Percentiles rank a stretch among this genome's conserved stretches.
These are phyloP conservation scores for Venturia pyrina DNA, from an alignment of 2,329 filamentous ascomycete genomes.

Conservation along the genomic window DNA sequence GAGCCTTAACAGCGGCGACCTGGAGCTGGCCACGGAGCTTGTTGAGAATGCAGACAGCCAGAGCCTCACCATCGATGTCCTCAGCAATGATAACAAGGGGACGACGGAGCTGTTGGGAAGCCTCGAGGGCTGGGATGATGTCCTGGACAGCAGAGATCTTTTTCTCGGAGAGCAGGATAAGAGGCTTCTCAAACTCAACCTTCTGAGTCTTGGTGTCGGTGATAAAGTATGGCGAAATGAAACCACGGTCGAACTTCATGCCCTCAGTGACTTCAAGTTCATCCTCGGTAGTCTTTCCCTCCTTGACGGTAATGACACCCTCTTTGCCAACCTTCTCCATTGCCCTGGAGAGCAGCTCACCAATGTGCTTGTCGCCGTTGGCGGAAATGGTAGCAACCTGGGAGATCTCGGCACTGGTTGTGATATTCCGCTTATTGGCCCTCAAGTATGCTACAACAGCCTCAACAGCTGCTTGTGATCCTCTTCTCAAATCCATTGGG, in stretches of 20 bases:
- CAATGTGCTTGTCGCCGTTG: slow-evolving; percentile 93
- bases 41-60: slow-evolving; percentile 98
- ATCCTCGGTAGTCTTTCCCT: slow-evolving; percentile 96
- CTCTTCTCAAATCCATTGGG: slow-evolving; percentile 95
- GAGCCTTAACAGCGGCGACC: slow-evolving; percentile 96
- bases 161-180: slow-evolving; percentile 98
- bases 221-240: slow-evolving; percentile 99
- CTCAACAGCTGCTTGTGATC: slow-evolving; percentile 93
- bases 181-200: slow-evolving; percentile 98
- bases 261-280: slow-evolving; percentile 99
- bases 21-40: slow-evolving; percentile 99
- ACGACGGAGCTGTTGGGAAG: slow-evolving; percentile 87
- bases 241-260: slow-evolving; percentile 99
- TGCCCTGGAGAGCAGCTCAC: slow-evolving; percentile 88
- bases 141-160: slow-evolving; percentile 99
- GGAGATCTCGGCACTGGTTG: slow-evolving; percentile 90
- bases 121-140: slow-evolving; percentile 95
- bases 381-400: slow-evolving; percentile 98
- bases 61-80: slow-evolving; percentile 96
- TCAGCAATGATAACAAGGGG: slow-evolving; percentile 97
- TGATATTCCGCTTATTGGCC: slow-evolving; percentile 96
- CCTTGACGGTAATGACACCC: slow-evolving; percentile 99
- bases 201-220: slow-evolving; percentile 98
- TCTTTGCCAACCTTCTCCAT: slow-evolving; percentile 99
- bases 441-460: slow-evolving; percentile 89